phyloP scores from a whole-genome alignment of 768 basidiomycete species.

The Trichaptum fuscoviolaceum region DNA sequence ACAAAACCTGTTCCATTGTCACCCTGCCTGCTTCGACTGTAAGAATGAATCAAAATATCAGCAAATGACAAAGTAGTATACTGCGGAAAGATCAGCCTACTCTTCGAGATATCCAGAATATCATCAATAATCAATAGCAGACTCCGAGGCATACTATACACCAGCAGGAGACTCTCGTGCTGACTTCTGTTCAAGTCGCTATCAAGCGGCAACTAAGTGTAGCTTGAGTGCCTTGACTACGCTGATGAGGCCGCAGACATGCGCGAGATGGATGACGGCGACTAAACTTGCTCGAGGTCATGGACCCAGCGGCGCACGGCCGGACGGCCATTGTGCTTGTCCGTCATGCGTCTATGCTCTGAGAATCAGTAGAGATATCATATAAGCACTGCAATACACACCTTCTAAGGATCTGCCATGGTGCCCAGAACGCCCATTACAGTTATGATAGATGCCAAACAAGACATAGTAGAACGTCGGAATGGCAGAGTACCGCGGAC shows the following conservation, averaged over 20 bases:
- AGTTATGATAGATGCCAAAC: conserved; percentile 64
- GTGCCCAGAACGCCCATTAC: conserved; percentile 62
- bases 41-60: conserved; percentile 13
- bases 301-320: conserved; percentile 30
- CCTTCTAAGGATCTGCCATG: conserved; percentile 57
- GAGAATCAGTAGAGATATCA: conserved; percentile 11
- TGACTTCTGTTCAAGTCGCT: conserved; percentile 93
- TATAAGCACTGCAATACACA: conserved; percentile 26
- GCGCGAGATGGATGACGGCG: conserved; percentile 69
- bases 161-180: conserved; percentile 90
- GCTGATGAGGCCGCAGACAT: conserved; percentile 72
- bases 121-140: conserved; percentile 97
- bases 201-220: conserved; percentile 95
- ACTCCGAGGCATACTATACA: conserved; percentile 90
- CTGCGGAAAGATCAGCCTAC: conserved; percentile 42
- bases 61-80: conserved; percentile 6
- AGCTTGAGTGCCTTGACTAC: conserved; percentile 65
- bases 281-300: conserved; percentile 62
- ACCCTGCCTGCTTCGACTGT: conserved; percentile 97
- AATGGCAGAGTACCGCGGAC: too few species aligned
- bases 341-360: conserved; percentile 55
- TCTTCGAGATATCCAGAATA: conserved; percentile 99
- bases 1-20: conserved; percentile 99
- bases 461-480: conserved; percentile 69
- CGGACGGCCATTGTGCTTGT: conserved; percentile 68